Conservation (phyloP, 371 early-diverging fungal species). For the Capillidium rhysosporum region DNA sequence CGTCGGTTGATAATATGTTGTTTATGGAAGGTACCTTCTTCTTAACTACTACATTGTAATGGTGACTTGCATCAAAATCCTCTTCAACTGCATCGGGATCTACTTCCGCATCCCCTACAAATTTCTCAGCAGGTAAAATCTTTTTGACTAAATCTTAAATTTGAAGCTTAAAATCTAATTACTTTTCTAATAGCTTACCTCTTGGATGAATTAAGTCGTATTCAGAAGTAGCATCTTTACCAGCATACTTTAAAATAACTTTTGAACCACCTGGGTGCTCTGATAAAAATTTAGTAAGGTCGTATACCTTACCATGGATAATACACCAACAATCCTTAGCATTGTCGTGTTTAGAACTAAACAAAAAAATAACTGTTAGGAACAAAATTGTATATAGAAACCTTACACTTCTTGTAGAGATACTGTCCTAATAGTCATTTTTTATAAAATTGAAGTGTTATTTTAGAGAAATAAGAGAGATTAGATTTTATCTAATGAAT, state of each 20-base stretch:
- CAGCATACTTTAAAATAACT: slow-evolving; percentile 40
- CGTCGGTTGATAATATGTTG: slow-evolving; percentile 44
- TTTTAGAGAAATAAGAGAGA: too few species aligned
- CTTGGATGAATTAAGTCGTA: slow-evolving; percentile 49
- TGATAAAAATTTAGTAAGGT: slow-evolving; percentile 25
- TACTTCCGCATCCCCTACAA: slow-evolving; percentile 17
- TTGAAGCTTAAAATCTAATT: background rate
- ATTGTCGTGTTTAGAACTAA: slow-evolving; percentile 25
- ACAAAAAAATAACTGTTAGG: background rate
- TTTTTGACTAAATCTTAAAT: slow-evolving; percentile 27
- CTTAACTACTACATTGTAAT: slow-evolving; percentile 11
- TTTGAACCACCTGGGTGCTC: slow-evolving; percentile 43
- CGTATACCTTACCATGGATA: slow-evolving; percentile 56
- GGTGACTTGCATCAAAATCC: slow-evolving; percentile 6
- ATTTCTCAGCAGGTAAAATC: slow-evolving; percentile 26
- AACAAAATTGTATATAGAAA: background rate
- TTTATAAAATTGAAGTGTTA: too few species aligned
- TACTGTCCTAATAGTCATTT: background rate
- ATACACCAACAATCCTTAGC: slow-evolving; percentile 52
- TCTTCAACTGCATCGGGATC: slow-evolving; percentile 20
- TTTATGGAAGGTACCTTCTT: slow-evolving; percentile 29
- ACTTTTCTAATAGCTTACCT: background rate
- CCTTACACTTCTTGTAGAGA: background rate
- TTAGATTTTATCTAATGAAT: too few species aligned
- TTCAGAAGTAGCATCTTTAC: slow-evolving; percentile 61